phyloP scores from a whole-genome alignment of 2,329 filamentous ascomycete genomes.

The Aspergillus latus region DNA sequence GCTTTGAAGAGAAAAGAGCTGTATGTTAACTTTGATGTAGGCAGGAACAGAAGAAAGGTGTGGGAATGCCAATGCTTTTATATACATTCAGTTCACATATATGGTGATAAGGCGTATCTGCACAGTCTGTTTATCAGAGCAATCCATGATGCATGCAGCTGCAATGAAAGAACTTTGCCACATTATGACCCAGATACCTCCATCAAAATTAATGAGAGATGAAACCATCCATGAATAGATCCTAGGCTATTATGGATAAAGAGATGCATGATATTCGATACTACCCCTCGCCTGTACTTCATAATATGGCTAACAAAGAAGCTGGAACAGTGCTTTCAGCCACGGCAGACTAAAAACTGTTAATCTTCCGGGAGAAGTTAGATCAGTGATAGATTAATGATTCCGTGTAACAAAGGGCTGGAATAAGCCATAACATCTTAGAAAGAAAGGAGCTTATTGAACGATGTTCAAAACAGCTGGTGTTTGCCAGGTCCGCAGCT shows the following conservation, averaged over 20 bases:
- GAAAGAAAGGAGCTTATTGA: neutral
- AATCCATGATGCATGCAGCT: neutral
- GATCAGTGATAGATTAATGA: too few relatives aligned
- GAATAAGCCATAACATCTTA: neutral
- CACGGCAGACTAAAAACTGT: neutral
- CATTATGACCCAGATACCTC: constrained; percentile 9
- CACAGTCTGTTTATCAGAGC: neutral
- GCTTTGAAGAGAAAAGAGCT: neutral
- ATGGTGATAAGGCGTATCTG: neutral
- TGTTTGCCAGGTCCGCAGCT: constrained; percentile 1
- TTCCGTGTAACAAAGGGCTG: neutral
- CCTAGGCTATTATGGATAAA: neutral
- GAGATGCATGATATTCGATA: neutral
- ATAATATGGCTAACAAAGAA: neutral
- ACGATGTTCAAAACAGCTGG: neutral
- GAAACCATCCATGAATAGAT: constrained; percentile 4
- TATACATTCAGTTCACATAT: neutral
- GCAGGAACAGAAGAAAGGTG: neutral
- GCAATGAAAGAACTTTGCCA: constrained; percentile 2
- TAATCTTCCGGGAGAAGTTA: neutral
- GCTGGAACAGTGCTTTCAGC: neutral
- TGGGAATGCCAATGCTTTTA: neutral
- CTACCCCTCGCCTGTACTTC: neutral
- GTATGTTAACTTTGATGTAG: neutral
- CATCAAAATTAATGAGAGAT: constrained; percentile 2